Evolutionary conservation across 805 yeast species (phyloP), one percentile per base, ranked within the genome.

Genomic region (Hanseniaspora valbyensis): DNA sequence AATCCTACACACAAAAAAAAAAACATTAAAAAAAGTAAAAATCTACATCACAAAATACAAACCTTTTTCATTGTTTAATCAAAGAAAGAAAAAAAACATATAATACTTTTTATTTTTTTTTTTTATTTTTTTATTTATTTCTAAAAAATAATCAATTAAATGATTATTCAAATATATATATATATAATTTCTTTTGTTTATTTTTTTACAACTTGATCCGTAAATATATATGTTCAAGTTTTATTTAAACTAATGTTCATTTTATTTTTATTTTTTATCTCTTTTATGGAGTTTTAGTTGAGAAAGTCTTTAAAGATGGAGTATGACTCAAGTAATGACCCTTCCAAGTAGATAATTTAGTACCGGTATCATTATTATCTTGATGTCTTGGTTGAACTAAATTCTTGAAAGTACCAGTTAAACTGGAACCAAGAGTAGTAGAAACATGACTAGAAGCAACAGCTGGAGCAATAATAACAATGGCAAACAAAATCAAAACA

Each of bases 391-490:
- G 96, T 71, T 90, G 98, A 74, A 90, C 76, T 55, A 90, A 67
- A 65, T 95, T 95, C 32, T 70, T 61, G 58, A 72, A 68, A 24
- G 68, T 66, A 59, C 74, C 73, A 21, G 72, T 66, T 38, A 61
- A 46, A 12, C 54, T 33, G 8, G 53, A 30, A 44, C 65, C 66
- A 44, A 71, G 55, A 44, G 61, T 58, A 29, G 62, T 57, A 24
- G 69, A 61, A 18, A 59, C 56, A 56, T 80, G 72, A 50, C 74
- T 69, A 42, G 86, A 77, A 25, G 90, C 97, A 56, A 77, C 82
- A 32, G 95, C 95, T 57, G 99, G 98, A 41, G 92, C 96, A 56
- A 80, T 82, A 62, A 92, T 80, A 66, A 90, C 68, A 43, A 76
- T 81, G 56, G 80, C 77, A 60, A 88, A 88, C 54, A 87, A 62